Evolutionary conservation across 768 basidiomycete genomes (phyloP).

Genomic region (Suillus weaverae): DNA sequence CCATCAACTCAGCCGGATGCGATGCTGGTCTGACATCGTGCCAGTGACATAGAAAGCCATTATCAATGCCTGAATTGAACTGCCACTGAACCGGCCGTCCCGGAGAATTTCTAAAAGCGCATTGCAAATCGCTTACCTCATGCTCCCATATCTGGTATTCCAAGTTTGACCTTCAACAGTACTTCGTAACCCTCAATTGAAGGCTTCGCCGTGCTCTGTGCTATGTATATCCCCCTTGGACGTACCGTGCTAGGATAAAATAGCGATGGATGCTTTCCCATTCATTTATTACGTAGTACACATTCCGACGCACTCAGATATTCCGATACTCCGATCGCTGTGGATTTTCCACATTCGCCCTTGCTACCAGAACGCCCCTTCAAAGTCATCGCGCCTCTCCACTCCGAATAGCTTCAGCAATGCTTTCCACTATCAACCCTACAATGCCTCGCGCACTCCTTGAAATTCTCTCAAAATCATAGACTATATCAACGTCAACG

Average conservation of each 20-base stretch:
- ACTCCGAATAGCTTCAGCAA: background rate
- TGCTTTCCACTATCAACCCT: background rate
- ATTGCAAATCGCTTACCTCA: background rate
- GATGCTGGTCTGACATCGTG: too few relatives aligned
- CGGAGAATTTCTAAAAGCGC: background rate
- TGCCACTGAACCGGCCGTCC: too few relatives aligned
- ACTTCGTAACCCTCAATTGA: too few relatives aligned
- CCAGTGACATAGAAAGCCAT: too few relatives aligned
- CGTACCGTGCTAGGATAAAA: background rate
- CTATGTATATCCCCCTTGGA: background rate
- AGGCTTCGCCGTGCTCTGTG: background rate
- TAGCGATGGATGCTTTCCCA: background rate
- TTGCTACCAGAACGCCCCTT: conserved; percentile 19
- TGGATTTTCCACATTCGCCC: background rate
- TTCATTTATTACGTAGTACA: background rate
- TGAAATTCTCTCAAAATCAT: background rate
- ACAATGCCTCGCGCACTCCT: background rate
- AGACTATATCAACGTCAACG: background rate
- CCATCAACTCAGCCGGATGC: too few relatives aligned
- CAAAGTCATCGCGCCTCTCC: background rate
- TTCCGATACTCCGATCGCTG: background rate
- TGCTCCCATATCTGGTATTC: too few relatives aligned
- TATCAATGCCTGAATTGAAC: too few relatives aligned
- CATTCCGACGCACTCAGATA: background rate
- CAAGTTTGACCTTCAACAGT: too few relatives aligned